Percentiles rank a stretch among this genome's conserved stretches.
Evolutionary conservation across 2,329 filamentous ascomycete genomes (phyloP).

Genomic region (Diaporthe vexans): DNA sequence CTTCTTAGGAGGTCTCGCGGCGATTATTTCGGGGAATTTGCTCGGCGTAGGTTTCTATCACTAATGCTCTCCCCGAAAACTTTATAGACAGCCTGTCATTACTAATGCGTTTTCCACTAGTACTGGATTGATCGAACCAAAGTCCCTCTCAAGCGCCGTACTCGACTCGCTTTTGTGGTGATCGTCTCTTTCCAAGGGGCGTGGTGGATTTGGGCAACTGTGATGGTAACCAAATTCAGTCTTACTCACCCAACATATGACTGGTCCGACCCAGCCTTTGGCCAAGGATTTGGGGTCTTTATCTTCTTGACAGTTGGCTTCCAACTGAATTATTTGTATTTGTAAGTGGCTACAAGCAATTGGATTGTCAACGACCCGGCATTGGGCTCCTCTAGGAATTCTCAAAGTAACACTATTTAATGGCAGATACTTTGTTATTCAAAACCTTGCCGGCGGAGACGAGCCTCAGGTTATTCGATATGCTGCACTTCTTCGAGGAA

Average conservation of each 20-base stretch:
- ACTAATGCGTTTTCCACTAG: constrained; percentile 48
- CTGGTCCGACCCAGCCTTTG: constrained; percentile 75
- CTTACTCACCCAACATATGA: constrained; percentile 72
- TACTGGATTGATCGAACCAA: constrained; percentile 71
- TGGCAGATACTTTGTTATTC: constrained; percentile 76
- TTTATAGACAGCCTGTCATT: too few species aligned
- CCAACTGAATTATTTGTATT: constrained; percentile 80
- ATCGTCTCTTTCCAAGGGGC: constrained; percentile 73
- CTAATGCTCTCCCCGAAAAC: constrained; percentile 36
- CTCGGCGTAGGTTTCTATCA: constrained; percentile 65
- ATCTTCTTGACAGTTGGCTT: constrained; percentile 77
- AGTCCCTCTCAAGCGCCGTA: constrained; percentile 66
- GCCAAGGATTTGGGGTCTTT: constrained; percentile 75
- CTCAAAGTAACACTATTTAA: neutral
- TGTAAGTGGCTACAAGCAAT: constrained; percentile 58
- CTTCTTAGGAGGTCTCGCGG: constrained; percentile 77
- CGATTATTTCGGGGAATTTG: constrained; percentile 75
- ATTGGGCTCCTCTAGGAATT: neutral
- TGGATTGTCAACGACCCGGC: neutral
- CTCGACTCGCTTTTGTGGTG: constrained; percentile 66
- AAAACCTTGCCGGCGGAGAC: constrained; percentile 69
- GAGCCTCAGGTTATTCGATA: constrained; percentile 77
- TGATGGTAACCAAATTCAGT: constrained; percentile 73
- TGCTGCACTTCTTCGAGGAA: constrained; percentile 76
- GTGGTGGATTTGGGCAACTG: constrained; percentile 80